Base-by-base conservation (phyloP, 495 filamentous ascomycete species). In the Tuber microsphaerosporum region DNA sequence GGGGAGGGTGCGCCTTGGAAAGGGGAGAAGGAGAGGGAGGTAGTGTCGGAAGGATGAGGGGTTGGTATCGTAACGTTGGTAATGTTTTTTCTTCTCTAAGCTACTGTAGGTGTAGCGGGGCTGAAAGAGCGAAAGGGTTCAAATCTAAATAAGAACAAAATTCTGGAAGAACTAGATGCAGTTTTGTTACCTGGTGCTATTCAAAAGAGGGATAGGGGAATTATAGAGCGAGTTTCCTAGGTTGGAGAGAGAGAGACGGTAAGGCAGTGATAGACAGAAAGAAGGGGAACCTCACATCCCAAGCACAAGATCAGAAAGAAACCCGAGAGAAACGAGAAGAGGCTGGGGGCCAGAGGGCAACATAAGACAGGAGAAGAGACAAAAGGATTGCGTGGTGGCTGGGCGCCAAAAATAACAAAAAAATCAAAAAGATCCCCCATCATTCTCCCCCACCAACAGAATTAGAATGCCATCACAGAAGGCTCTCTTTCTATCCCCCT, bases 151-250 rank as follows among this genome's bases (percentile, higher is more conserved):
- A 10, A 12, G 42, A 43, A 43, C 42, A 43, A 43, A 12, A 43
- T 43, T 43, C 42, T 12, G 42, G 10, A 43, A 31, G 26, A 65
- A 65, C 12, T 31, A 17, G 56, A 65, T 65, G 56, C 2, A 65
- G 26, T 17, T 31, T 65, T 17, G 56, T 31, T 31, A 31, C 4
- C 14, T 8, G 56, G 31, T 31, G 56, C 12, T 26, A n/a, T 65
- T 31, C 56, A 65, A 65, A n/a, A 65, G 56, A 65, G n/a, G 56
- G 56, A 65, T 65, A n/a, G 56, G 56, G 26, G 31, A 65, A 12
- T 65, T 65, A 65, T n/a, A 65, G 56, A 65, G 56, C 56, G 56
- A 65, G 56, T 17, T 65, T 65, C 56, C 56, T 26, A 16, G 26
- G 56, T 65, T 65, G 26, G 51, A 26, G 51, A 61, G 51, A 61